Base-by-base conservation (phyloP, 2,329 filamentous ascomycete species). In the Alternaria tenuissima region DNA sequence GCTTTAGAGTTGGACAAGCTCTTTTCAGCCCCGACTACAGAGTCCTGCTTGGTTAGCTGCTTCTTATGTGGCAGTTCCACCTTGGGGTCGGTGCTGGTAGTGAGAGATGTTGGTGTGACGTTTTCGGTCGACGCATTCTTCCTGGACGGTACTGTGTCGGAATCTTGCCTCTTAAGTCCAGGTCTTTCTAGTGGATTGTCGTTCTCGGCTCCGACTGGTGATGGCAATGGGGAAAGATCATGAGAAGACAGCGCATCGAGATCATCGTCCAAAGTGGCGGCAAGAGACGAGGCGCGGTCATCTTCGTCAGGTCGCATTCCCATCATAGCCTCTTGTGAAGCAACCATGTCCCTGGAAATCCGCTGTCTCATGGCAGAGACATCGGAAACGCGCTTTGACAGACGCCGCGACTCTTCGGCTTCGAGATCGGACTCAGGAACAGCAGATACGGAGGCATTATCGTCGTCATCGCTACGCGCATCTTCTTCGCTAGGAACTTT, bases 261-360 rank as follows among this genome's bases (percentile, higher is more conserved):
- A 28, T 88, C 84, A 57, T 90, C 89, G 16, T 89, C 89, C 69
- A 90, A 85, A 0, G 81, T 84, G 24, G 82, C 83, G 14, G 79
- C 82, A 47, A 84, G 63, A n/a, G 82, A 84, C 11, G 82, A 84
- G n/a, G 76, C 78, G 36, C 76, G 71, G 59, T 83, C 79, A 61
- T 80, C 74, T 16, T 81, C 75, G 34, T 76, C 62, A 46, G 77
- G 61, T 20, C 72, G 67, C 14, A 73, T 53, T 16, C 71, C 71
- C 14, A 81, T 64, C 6, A 76, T 41, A 18, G 65, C 76, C 61
- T 84, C 81, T 28, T 79, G 70, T 1, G 79, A 80, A 22, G 69
- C 68, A 3, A 62, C 67, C 1, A 65, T 49, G 26, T 63, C 53
- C 14, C 49, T 56, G 5, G 70, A 73, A 9, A 48, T 54, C 38